Percentiles rank a stretch among this genome's conserved stretches.
Conservation (phyloP, 2,329 filamentous ascomycete species). For the Coccinonectria pachysandricola region DNA sequence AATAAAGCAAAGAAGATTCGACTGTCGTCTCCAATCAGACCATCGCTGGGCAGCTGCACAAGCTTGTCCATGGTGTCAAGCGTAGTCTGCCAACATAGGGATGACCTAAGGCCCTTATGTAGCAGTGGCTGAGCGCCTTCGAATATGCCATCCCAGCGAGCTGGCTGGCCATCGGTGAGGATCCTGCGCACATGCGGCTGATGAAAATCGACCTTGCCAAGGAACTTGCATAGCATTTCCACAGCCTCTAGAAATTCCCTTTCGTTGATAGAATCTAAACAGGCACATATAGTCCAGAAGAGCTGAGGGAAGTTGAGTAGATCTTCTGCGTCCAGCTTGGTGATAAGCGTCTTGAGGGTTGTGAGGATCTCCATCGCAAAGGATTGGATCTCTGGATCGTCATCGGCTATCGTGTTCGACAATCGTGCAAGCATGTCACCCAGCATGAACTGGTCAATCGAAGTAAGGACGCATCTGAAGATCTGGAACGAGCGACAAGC, state of each 20-base stretch:
- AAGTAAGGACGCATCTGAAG: conserved; percentile 86
- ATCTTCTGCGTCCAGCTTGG: conserved; percentile 68
- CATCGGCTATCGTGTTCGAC: conserved; percentile 94
- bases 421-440: conserved; percentile 92
- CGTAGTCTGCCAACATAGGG: conserved; percentile 67
- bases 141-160: conserved; percentile 81
- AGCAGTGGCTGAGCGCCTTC: conserved; percentile 77
- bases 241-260: conserved; percentile 86
- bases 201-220: conserved; percentile 74
- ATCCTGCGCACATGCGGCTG: conserved; percentile 57
- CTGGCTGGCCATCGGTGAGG: conserved; percentile 68
- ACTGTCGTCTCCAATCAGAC: conserved; percentile 70
- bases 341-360: conserved; percentile 83
- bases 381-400: conserved; percentile 86
- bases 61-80: conserved; percentile 70
- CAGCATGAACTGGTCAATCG: conserved; percentile 85
- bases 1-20: conserved; percentile 78
- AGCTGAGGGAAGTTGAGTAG: conserved; percentile 86
- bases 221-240: conserved; percentile 78
- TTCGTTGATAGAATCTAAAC: conserved; percentile 93
- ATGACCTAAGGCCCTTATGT: conserved; percentile 87
- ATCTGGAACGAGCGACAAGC: conserved; percentile 97
- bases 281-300: conserved; percentile 97
- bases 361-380: conserved; percentile 98
- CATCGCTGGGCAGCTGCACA: conserved; percentile 66